phyloP scores from a whole-genome alignment of 225 moss, liverwort and hornwort species.

The Lunularia cruciata region DNA sequence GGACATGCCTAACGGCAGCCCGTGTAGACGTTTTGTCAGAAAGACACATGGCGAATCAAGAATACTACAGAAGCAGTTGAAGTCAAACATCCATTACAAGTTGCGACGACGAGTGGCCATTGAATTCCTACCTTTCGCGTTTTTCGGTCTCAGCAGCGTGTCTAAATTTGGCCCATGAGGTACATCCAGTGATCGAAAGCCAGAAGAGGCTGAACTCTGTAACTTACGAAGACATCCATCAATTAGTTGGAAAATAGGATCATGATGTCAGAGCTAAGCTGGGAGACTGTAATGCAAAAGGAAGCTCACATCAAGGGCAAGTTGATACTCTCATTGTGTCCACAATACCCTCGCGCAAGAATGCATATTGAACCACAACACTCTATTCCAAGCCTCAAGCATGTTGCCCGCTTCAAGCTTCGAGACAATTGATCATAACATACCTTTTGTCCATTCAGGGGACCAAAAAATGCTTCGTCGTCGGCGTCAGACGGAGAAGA shows the following conservation, averaged over 20 bases:
- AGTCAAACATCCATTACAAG: background rate
- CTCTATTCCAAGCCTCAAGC: too few relatives aligned
- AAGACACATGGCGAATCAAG: too few relatives aligned
- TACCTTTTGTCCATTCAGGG: conserved; percentile 37
- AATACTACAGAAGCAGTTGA: too few relatives aligned
- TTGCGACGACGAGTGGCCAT: background rate
- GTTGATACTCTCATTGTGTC: too few relatives aligned
- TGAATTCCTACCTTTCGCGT: conserved; percentile 34
- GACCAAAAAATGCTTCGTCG: conserved; percentile 41
- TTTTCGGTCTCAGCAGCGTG: conserved; percentile 28
- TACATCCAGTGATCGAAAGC: conserved; percentile 35
- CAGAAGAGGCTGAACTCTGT: conserved; percentile 31
- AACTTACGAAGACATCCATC: background rate
- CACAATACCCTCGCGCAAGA: too few relatives aligned
- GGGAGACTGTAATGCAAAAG: background rate
- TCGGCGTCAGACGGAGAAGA: conserved; percentile 46
- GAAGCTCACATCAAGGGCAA: too few relatives aligned
- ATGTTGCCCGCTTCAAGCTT: too few relatives aligned
- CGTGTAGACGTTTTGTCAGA: background rate
- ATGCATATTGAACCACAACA: too few relatives aligned
- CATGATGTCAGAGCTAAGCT: too few relatives aligned
- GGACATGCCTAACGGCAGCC: too few relatives aligned
- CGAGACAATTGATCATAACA: too few relatives aligned
- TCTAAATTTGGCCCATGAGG: conserved; percentile 28
- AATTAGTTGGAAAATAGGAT: too few relatives aligned